Base-by-base conservation (phyloP, 2,329 filamentous ascomycete genomes). In the Penicillium paneum region DNA sequence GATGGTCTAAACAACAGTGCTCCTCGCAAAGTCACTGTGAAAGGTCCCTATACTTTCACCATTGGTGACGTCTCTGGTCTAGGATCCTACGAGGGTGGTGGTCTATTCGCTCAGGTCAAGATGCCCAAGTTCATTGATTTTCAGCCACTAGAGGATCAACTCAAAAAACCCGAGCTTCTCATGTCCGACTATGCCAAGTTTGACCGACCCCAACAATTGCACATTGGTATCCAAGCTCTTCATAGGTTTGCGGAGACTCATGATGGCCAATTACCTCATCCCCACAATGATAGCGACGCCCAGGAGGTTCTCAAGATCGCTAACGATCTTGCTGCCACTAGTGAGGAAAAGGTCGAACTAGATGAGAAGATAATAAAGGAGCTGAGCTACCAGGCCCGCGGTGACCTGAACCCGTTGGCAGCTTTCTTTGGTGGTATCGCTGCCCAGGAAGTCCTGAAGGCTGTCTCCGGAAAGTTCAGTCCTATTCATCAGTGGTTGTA, bases 141-240 rank as follows among this genome's bases (percentile, higher is more conserved):
- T 76, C 90, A 96, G 78, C 81, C 85, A 38, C 83, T 97, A 54
- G 86, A 86, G 39, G 78, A 84, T 49, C 84, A 96, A 57, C 75
- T 97, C 53, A 90, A 90, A 74, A 89, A 91, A 54, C 94, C 94
- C 2, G 93, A 97, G 67, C 85, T 95, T 60, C 77, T 97, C 67
- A 84, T 96, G 57, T 96, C 94, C 21, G 94, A 99, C 72, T 99
- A 92, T 70, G 94, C 94, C 75, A 99, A 99, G 75, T 97, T 97
- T 63, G 94, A 97, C 73, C 88, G 94, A 42, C 94, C 94, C 1
- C 85, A 88, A 62, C 91, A 97, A 73, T 83, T 99, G 24, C 94
- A 99, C 71, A 78, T 95, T 57, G 94, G 91, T 57, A 88, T 97
- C 68, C 92, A 97, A 76, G 92, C 94, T 10, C 81, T 99, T 8